Conservation (phyloP, 2,329 filamentous ascomycete genomes). For the Xylariaceae sp. region DNA sequence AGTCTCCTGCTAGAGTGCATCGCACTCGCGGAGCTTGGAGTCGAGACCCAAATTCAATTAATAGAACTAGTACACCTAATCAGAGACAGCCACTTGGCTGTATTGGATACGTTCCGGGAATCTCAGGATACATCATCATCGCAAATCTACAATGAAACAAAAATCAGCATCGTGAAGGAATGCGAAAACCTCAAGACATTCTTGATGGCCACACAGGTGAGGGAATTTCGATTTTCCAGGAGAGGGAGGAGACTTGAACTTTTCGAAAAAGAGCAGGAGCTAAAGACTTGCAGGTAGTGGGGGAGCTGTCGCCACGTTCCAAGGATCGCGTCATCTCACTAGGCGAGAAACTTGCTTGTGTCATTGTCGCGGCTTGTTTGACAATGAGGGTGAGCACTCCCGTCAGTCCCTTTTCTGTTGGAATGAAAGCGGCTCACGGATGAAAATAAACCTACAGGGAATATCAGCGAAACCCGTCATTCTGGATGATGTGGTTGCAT, state of each 20-base stretch:
- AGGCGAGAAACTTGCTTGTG: constrained; percentile 32
- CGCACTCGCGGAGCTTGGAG: constrained; percentile 19
- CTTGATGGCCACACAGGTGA: constrained; percentile 48
- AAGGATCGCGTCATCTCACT: constrained; percentile 49
- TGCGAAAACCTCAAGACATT: constrained; percentile 47
- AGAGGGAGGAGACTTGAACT: not conserved
- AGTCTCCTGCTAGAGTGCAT: constrained; percentile 38
- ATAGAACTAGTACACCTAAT: constrained; percentile 48
- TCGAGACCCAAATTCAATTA: constrained; percentile 32
- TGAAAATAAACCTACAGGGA: constrained; percentile 17
- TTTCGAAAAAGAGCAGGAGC: not conserved
- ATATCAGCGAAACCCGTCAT: constrained; percentile 24
- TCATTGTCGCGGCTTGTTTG: constrained; percentile 29
- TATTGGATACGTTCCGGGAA: constrained; percentile 24
- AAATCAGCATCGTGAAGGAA: constrained; percentile 42
- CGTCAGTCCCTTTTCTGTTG: no score
- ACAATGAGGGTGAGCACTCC: constrained; percentile 24
- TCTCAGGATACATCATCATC: constrained; percentile 7
- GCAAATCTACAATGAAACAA: constrained; percentile 38
- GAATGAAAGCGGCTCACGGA: not conserved
- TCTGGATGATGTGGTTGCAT: constrained; percentile 26
- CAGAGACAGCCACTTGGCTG: constrained; percentile 46
- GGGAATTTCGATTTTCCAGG: constrained; percentile 9
- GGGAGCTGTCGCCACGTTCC: constrained; percentile 46
- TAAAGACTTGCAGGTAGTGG: constrained; percentile 34